Evolutionary conservation across 2,329 filamentous ascomycete species (phyloP), one percentile per base, ranked within the genome.

Genomic region (Microthyrium microscopicum): DNA sequence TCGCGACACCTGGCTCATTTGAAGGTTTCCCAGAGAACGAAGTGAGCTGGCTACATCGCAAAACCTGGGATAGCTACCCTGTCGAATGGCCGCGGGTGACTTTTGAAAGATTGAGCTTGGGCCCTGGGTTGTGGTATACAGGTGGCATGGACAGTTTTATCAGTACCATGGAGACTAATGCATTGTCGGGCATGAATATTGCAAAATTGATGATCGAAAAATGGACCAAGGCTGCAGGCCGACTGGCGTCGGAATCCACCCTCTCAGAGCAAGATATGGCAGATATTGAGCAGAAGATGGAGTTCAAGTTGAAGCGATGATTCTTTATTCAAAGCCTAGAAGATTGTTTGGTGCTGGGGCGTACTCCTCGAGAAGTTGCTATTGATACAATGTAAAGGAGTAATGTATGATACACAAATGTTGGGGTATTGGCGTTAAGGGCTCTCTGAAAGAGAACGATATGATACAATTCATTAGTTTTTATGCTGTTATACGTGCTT

Each of bases 131-230:
- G 11, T 89, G 66, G 66, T 75, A 76, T 44, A 73, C 70, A 4
- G 61, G 62, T 33, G 68, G 66, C 1, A 91, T 95, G 27, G 87
- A 95, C 57, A 77, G 77, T 44, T 94, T 98, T 51, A 91, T 95
- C 44, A 89, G 79, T 7, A 93, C 84, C 0, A 95, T 98, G 89
- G 89, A 98, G 62, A 94, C 89, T 5, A 93, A 76, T 51, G 79
- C 82, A 1, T 55, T 95, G 43, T 89, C 89, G 73, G 89, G 89
- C 1, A 82, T 70, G 67, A 89, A 89, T 48, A 74, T 89, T 15
- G 82, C 81, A 6, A 66, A 64, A 41, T 56, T 89, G 34, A 62
- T 87, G 29, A 63, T 73, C 1, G 70, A 85, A 45, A 68, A 69
- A 33, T 71, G 64, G 52, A 46, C 52, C 1, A 25, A n/a, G n/a